Conservation (phyloP, 345 rosid genomes). For the Salix koriyanagi region DNA sequence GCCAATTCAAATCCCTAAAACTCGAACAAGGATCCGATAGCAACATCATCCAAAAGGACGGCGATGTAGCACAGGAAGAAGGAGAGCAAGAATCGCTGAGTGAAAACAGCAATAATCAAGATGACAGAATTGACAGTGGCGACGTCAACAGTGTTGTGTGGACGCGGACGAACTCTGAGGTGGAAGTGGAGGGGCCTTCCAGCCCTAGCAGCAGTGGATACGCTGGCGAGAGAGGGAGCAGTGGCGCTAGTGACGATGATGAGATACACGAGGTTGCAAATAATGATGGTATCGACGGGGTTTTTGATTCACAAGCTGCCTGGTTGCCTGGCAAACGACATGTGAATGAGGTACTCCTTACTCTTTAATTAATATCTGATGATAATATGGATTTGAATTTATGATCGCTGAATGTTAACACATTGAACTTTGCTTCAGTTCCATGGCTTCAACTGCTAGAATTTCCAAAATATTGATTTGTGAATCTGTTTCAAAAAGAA, state of each 20-base stretch:
- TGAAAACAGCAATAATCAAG: neutral
- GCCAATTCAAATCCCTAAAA: constrained; percentile 18
- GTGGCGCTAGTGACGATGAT: constrained; percentile 53
- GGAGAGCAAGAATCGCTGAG: constrained; percentile 6
- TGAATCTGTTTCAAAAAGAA: neutral
- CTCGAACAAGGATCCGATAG: constrained; percentile 2
- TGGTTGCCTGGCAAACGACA: constrained; percentile 89
- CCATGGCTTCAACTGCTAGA: neutral
- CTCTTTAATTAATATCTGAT: neutral
- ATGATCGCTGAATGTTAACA: neutral
- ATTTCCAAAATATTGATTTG: neutral
- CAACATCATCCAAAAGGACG: neutral
- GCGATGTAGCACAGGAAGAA: neutral
- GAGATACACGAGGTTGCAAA: constrained; percentile 52
- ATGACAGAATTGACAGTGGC: constrained; percentile 1
- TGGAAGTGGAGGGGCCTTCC: constrained; percentile 53
- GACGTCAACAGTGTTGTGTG: constrained; percentile 21
- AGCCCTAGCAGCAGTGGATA: constrained; percentile 94
- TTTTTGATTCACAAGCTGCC: constrained; percentile 39
- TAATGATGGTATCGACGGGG: constrained; percentile 28
- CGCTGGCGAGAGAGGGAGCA: constrained; percentile 91
- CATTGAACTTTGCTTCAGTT: neutral
- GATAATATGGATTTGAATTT: neutral
- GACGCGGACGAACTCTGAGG: constrained; percentile 45
- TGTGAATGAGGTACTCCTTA: constrained; percentile 58